phyloP scores from a whole-genome alignment of 2,329 filamentous ascomycete species.

The Immersiporthe knoxdaviesiana region DNA sequence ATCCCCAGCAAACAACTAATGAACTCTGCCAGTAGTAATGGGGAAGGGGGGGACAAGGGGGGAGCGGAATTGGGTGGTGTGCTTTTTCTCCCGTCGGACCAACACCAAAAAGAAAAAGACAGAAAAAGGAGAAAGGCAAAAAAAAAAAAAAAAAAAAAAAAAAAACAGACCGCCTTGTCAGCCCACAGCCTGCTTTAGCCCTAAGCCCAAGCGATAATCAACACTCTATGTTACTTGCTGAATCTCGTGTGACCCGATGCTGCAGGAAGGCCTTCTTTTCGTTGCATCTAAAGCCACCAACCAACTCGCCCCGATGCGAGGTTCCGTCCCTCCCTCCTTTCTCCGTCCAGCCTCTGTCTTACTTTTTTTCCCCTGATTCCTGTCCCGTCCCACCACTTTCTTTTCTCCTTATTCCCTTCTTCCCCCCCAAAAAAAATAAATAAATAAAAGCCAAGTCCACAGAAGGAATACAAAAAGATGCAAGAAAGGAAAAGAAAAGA shows the following conservation, averaged over 20 bases:
- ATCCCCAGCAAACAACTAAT: not conserved
- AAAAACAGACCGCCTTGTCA: not conserved
- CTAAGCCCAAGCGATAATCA: not conserved
- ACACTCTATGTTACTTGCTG: not conserved
- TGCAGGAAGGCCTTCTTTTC: conserved; percentile 17
- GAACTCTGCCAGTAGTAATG: not conserved
- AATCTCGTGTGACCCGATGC: conserved; percentile 25
- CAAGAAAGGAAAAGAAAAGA: not conserved
- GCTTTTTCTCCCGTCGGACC: not conserved
- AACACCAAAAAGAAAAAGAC: not conserved
- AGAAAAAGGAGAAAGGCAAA: too few species aligned
- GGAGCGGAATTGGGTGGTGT: too few species aligned
- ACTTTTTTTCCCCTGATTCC: not conserved
- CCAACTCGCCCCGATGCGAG: not conserved
- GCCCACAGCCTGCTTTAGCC: not conserved
- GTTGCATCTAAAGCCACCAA: not conserved
- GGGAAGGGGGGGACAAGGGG: too few species aligned
- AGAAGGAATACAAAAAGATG: too few species aligned
- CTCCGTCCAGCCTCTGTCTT: not conserved
- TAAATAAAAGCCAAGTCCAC: too few species aligned
- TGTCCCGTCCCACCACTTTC: not conserved
- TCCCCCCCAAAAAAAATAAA: too few species aligned
- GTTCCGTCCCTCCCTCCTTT: conserved; percentile 1
- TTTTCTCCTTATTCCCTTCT: not conserved
- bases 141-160: too few species aligned